phyloP scores from a whole-genome alignment of 2,329 filamentous ascomycete genomes.

The Leptosphaerulina australis region DNA sequence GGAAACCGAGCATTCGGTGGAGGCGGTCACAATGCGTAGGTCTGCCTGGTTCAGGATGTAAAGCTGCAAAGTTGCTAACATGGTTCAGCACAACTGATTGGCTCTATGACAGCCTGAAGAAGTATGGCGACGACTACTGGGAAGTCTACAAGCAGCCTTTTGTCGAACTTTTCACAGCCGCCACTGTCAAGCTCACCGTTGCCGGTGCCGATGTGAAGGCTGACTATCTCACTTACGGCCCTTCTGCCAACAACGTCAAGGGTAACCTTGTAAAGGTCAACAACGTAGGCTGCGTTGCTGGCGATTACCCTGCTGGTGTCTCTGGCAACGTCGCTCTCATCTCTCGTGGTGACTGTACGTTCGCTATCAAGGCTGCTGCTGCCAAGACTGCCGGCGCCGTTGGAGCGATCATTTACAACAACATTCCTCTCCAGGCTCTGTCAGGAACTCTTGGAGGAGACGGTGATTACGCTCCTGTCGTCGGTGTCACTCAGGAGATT shows the following conservation, averaged over 20 bases:
- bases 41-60: not conserved
- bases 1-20: conserved; percentile 47
- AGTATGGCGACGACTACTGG: conserved; percentile 41
- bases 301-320: conserved; percentile 64
- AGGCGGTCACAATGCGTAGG: conserved; percentile 38
- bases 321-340: conserved; percentile 71
- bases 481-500: conserved; percentile 67
- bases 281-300: conserved; percentile 66
- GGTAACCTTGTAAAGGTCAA: conserved; percentile 65
- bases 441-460: conserved; percentile 69
- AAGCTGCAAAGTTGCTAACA: not conserved
- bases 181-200: conserved; percentile 33
- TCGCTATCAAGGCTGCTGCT: conserved; percentile 69
- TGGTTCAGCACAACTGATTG: conserved; percentile 30
- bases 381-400: conserved; percentile 71
- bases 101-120: conserved; percentile 39
- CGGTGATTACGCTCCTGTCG: conserved; percentile 66
- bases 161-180: conserved; percentile 44
- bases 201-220: conserved; percentile 33
- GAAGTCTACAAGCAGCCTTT: conserved; percentile 45
- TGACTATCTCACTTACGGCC: conserved; percentile 60
- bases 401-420: conserved; percentile 75
- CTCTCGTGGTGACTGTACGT: conserved; percentile 69
- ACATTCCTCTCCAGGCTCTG: conserved; percentile 61
- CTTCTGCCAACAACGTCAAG: conserved; percentile 64